Evolutionary conservation across 1,139 yeast genomes (phyloP), one percentile per base, ranked within the genome.

Genomic region (Kazachstania sp.): DNA sequence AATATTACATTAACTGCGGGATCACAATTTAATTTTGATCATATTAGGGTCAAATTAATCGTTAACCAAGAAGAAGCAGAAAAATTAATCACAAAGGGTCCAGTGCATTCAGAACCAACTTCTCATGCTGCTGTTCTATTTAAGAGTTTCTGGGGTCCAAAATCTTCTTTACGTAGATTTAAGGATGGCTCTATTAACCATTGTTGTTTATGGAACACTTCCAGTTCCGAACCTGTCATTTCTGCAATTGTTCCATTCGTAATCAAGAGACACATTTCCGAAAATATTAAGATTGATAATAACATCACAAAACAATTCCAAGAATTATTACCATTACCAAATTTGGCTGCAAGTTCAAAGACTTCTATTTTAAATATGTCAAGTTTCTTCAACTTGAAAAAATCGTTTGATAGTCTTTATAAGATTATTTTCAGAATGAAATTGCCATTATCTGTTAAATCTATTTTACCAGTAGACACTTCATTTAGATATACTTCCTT

Each of bases 171-270:
- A 50, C 79, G 99, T 70, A 78, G 95, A 63, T 94, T 90, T 69
- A 83, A 82, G 62, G 95, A 90, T 65, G 97, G 97, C 31, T 72
- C 83, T 3, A 87, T 94, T 52, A 81, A 79, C 53, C 94, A 92
- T 66, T 84, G 95, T 65, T 95, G 92, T 46, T 83, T 87, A 32
- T 92, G 97, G 97, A 71, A 75, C 8, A 65, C 73, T 2, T 72
- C 78, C n/a, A 69, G 75, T 29, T 70, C 73, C 38, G 83, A 79
- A 48, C 84, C 94, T 1, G 73, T 87, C 19, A 79, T 81, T n/a
- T 65, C 79, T 13, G 71, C 82, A 23, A 85, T 90, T 48, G 69
- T 83, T 28, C 75, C 78, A 52, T 84, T 78, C 57, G 72, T 81
- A 19, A 69, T 87, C 41, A 75, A 75, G 49, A 68, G 76, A 45